Base-by-base conservation (phyloP, 208 protist genomes). In the Crithidia acanthocephali region DNA sequence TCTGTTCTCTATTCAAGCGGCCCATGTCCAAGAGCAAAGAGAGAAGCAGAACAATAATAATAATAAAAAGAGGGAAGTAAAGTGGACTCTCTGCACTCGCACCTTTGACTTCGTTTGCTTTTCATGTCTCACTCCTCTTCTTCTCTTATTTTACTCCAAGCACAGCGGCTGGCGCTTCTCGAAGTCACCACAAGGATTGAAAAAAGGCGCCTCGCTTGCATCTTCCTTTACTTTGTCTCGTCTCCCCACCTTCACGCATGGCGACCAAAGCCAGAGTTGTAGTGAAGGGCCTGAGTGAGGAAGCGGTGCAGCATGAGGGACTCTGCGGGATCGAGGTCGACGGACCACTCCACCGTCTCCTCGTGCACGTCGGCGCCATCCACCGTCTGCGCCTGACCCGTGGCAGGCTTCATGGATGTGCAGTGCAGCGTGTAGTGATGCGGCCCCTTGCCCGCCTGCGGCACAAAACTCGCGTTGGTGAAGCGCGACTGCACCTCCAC, bases 221-320 rank as follows among this genome's bases (percentile, higher is more conserved):
- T n/a, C n/a, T n/a, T n/a, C n/a, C n/a, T n/a, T 47, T 40, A 40
- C 22, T 50, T 61, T 61, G 22, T 28, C 1, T 48, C 22, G 68
- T 23, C 55, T 42, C 57, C 28, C 32, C 20, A 32, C 33, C 5
- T 55, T 33, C 55, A 70, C 30, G 63, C 16, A 0, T 64, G 23
- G 0, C 70, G 70, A 8, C 33, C 52, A 51, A 95, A 95, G 0
- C 91, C 91, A 2, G 79, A 86, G 81, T 95, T 93, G 76, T 89
- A 88, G 51, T 93, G 84, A 48, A 95, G 85, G 10, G 87, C 81
- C 75, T 94, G 87, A 2, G 86, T 79, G 10, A 95, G 79, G 57
- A 95, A 95, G 48, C 91, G 91, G 56, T 95, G 86, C 16, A 95
- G 76, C 91, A 95, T 93, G 18, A 95, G 75, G 7, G 91, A 92